phyloP scores from a whole-genome alignment of 257 asterid species.

The Gardenia jasminoides region DNA sequence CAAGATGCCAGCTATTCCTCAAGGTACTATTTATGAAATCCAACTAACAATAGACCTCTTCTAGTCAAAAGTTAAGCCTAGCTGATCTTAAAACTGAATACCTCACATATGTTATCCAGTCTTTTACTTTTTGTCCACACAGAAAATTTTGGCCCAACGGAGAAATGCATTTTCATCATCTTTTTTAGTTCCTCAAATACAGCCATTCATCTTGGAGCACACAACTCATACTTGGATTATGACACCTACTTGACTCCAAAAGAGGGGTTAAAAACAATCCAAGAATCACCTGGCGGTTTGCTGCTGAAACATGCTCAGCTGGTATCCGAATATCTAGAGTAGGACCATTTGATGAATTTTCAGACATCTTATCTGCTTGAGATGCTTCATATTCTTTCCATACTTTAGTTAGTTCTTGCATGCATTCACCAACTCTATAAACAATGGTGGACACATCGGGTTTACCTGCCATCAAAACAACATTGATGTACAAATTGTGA shows the following conservation, averaged over 20 bases:
- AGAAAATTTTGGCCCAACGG: background rate
- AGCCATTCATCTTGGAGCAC: background rate
- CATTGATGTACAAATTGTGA: background rate
- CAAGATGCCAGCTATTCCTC: background rate
- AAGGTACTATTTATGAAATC: background rate
- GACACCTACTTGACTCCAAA: background rate
- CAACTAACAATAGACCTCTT: background rate
- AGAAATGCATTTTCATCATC: background rate
- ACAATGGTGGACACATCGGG: conserved; percentile 59
- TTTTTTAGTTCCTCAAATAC: background rate
- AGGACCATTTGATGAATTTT: conserved; percentile 68
- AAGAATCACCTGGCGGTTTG: conserved; percentile 81
- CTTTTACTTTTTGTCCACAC: background rate
- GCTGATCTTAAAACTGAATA: background rate
- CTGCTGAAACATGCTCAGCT: conserved; percentile 89
- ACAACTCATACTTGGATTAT: background rate
- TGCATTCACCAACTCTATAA: conserved; percentile 86
- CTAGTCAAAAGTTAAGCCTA: background rate
- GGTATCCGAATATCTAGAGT: conserved; percentile 91
- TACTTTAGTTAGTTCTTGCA: conserved; percentile 74
- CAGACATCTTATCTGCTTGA: conserved; percentile 58
- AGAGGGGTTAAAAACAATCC: background rate
- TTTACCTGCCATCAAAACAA: conserved; percentile 50
- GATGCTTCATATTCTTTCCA: conserved; percentile 73
- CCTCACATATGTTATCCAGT: background rate